Evolutionary conservation across 2,329 filamentous ascomycete genomes (phyloP).

Genomic region (Endocalyx cinctus): DNA sequence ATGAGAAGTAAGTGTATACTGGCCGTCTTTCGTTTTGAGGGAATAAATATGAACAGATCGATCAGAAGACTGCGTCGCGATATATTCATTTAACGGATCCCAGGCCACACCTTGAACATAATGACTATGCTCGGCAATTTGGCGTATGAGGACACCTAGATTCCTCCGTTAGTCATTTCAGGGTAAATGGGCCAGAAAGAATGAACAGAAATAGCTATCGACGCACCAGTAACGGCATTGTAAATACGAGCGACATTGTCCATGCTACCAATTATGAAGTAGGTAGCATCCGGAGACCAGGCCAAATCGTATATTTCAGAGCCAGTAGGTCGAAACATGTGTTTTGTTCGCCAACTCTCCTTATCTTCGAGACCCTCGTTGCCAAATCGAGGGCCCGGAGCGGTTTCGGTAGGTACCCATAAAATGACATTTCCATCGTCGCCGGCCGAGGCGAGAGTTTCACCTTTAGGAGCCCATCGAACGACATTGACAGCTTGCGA

Average conservation of each 20-base stretch:
- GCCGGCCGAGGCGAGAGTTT: conserved; percentile 88
- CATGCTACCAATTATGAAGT: conserved; percentile 99
- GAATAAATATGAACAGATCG: conserved; percentile 97
- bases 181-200: background rate
- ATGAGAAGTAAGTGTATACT: conserved; percentile 68
- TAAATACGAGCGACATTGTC: conserved; percentile 98
- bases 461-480: conserved; percentile 89
- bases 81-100: conserved; percentile 97
- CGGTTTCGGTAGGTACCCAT: conserved; percentile 84
- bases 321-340: conserved; percentile 93
- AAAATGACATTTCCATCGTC: conserved; percentile 96
- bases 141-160: conserved; percentile 22
- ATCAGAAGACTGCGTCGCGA: conserved; percentile 96
- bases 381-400: conserved; percentile 65
- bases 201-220: conserved; percentile 39
- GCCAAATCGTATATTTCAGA: conserved; percentile 97
- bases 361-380: conserved; percentile 88
- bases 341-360: conserved; percentile 93
- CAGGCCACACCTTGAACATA: conserved; percentile 98
- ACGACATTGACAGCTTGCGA: conserved; percentile 98
- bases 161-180: conserved; percentile 2
- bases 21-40: conserved; percentile 91
- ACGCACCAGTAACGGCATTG: conserved; percentile 71
- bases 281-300: conserved; percentile 94
- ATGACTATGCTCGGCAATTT: conserved; percentile 46